phyloP scores from a whole-genome alignment of 2,329 filamentous ascomycete species.

The Claviceps spartinae region DNA sequence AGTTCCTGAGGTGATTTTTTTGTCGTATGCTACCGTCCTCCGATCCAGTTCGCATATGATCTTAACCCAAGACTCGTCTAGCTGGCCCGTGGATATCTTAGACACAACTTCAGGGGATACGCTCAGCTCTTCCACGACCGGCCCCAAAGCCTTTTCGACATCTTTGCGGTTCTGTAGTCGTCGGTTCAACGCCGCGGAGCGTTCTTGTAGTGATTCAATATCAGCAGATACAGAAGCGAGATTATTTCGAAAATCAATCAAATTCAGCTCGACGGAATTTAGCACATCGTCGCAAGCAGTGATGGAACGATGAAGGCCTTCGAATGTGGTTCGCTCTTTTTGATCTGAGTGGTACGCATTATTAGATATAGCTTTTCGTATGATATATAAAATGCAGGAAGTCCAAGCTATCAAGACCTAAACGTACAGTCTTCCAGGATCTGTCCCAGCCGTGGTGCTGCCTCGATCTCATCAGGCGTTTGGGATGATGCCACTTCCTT shows the following conservation, averaged over 20 bases:
- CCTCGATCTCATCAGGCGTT: constrained; percentile 9
- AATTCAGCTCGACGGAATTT: constrained; percentile 81
- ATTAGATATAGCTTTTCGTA: neutral
- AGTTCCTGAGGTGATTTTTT: constrained; percentile 42
- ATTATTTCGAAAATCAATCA: constrained; percentile 87
- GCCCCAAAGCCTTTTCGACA: constrained; percentile 76
- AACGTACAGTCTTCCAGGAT: constrained; percentile 58
- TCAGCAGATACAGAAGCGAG: constrained; percentile 85
- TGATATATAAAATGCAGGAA: neutral
- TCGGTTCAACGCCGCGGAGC: constrained; percentile 70
- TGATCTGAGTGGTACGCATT: constrained; percentile 41
- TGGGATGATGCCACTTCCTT: constrained; percentile 48
- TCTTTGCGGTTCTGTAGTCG: constrained; percentile 79
- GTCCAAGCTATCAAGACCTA: neutral
- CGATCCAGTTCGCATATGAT: constrained; percentile 74
- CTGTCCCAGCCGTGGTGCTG: constrained; percentile 36
- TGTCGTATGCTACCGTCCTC: constrained; percentile 57
- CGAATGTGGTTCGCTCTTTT: constrained; percentile 68
- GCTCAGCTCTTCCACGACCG: constrained; percentile 83
- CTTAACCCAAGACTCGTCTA: constrained; percentile 82
- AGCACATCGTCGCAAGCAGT: constrained; percentile 83
- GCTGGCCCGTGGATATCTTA: constrained; percentile 74
- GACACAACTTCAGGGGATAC: constrained; percentile 72
- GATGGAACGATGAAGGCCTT: constrained; percentile 84
- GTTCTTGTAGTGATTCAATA: constrained; percentile 82